Evolutionary conservation across 768 basidiomycete genomes (phyloP).

Genomic region (Hygrophorus russula): DNA sequence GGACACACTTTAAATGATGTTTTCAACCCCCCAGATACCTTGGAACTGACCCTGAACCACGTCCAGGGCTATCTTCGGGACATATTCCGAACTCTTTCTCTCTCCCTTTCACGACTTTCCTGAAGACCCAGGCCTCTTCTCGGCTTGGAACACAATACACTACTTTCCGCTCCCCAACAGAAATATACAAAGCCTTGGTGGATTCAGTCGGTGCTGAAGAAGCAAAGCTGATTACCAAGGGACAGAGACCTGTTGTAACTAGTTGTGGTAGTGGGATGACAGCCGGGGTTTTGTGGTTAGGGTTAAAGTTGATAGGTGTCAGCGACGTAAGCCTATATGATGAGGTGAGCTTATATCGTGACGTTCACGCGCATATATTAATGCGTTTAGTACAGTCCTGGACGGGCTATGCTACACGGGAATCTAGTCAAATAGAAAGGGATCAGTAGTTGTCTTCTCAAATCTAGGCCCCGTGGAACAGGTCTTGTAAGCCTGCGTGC

Average conservation of each 20-base stretch:
- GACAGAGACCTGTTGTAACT: conserved; percentile 51
- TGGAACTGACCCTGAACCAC: conserved; percentile 80
- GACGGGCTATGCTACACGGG: conserved; percentile 83
- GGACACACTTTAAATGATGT: background rate
- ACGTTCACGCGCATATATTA: conserved; percentile 6
- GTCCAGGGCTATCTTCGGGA: conserved; percentile 78
- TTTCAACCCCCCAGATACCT: conserved; percentile 46
- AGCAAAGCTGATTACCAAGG: conserved; percentile 45
- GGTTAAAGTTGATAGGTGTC: conserved; percentile 62
- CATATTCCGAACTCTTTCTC: conserved; percentile 86
- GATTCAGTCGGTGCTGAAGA: conserved; percentile 50
- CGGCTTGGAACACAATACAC: conserved; percentile 37
- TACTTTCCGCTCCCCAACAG: conserved; percentile 43
- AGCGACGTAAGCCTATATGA: conserved; percentile 73
- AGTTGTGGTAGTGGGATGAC: conserved; percentile 98
- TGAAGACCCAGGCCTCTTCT: conserved; percentile 31
- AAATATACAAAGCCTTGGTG: conserved; percentile 50
- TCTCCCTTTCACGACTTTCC: conserved; percentile 72
- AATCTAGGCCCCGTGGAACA: no score
- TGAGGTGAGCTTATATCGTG: conserved; percentile 49
- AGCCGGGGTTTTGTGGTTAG: conserved; percentile 90
- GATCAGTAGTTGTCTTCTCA: background rate
- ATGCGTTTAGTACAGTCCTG: conserved; percentile 52
- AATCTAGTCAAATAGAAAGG: conserved; percentile 65
- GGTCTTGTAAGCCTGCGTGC: no score